Conservation (phyloP, 352 stramenopile genomes). For the Pythium guiyangense region DNA sequence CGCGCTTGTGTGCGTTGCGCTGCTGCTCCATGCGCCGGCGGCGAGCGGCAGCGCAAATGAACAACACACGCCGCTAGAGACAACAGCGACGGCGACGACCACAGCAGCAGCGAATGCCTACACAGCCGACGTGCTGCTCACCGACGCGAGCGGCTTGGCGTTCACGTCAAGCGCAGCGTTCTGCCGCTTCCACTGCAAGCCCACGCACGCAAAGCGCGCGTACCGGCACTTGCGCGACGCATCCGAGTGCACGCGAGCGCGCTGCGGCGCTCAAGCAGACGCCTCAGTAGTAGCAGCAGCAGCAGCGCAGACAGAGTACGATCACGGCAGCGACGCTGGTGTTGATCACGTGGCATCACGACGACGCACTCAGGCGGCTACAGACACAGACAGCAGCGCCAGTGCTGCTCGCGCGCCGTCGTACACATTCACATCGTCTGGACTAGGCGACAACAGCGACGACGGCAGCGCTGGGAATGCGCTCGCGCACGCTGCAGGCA, state of each 20-base stretch:
- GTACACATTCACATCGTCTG: slow-evolving; percentile 20
- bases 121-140: too few relatives aligned
- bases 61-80: too few relatives aligned
- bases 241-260: slow-evolving; percentile 31
- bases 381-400: not conserved
- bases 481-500: slow-evolving; percentile 18
- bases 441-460: slow-evolving; percentile 7
- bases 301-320: too few relatives aligned
- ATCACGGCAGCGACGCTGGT: not conserved
- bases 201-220: slow-evolving; percentile 30
- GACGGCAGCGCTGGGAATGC: slow-evolving; percentile 23
- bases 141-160: slow-evolving; percentile 31
- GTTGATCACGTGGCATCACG: not conserved
- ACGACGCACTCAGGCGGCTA: not conserved
- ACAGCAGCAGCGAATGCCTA: too few relatives aligned
- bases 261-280: slow-evolving; percentile 11
- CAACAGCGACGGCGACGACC: too few relatives aligned
- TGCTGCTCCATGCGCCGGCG: too few relatives aligned
- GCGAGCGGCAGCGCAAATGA: too few relatives aligned
- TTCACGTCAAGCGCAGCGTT: slow-evolving; percentile 47
- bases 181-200: slow-evolving; percentile 57
- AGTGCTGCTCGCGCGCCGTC: slow-evolving; percentile 12
- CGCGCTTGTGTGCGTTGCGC: too few relatives aligned
- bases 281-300: too few relatives aligned
- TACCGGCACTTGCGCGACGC: slow-evolving; percentile 31